phyloP scores from a whole-genome alignment of 805 yeast genomes.

The Citeromyces matritensis region DNA sequence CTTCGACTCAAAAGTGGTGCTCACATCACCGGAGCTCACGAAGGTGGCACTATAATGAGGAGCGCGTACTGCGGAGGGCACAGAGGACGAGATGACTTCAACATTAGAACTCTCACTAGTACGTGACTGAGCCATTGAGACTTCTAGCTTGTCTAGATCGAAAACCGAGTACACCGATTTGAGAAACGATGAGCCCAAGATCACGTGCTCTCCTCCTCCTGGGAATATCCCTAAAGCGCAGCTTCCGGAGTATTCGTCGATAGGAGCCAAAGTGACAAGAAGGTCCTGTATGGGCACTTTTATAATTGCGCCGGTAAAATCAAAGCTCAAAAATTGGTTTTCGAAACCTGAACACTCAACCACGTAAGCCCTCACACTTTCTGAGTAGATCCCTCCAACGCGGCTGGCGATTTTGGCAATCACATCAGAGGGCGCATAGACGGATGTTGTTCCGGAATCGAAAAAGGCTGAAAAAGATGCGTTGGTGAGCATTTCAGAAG shows the following conservation, averaged over 20 bases:
- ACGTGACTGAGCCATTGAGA: constrained; percentile 31
- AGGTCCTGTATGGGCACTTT: constrained; percentile 26
- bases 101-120: constrained; percentile 19
- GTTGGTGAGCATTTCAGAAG: too few species aligned
- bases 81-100: constrained; percentile 24
- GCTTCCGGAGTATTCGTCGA: constrained; percentile 4
- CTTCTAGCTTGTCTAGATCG: constrained; percentile 28
- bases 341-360: constrained; percentile 22
- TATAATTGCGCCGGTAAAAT: constrained; percentile 45
- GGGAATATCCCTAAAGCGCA: constrained; percentile 30
- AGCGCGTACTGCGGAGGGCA: constrained; percentile 45
- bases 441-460: constrained; percentile 45
- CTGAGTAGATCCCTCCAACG: constrained; percentile 25
- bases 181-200: constrained; percentile 39
- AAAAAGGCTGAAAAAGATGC: constrained; percentile 27
- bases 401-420: constrained; percentile 11
- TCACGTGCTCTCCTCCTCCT: constrained; percentile 15
- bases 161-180: constrained; percentile 37
- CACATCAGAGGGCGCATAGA: constrained; percentile 25
- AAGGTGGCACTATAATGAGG: too few species aligned
- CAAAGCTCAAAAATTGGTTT: constrained; percentile 19
- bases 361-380: constrained; percentile 25
- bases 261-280: constrained; percentile 4
- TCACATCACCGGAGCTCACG: too few species aligned
- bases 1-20: too few species aligned